Evolutionary conservation across 768 basidiomycete species (phyloP), one percentile per base, ranked within the genome.

Genomic region (Mycena rosella): DNA sequence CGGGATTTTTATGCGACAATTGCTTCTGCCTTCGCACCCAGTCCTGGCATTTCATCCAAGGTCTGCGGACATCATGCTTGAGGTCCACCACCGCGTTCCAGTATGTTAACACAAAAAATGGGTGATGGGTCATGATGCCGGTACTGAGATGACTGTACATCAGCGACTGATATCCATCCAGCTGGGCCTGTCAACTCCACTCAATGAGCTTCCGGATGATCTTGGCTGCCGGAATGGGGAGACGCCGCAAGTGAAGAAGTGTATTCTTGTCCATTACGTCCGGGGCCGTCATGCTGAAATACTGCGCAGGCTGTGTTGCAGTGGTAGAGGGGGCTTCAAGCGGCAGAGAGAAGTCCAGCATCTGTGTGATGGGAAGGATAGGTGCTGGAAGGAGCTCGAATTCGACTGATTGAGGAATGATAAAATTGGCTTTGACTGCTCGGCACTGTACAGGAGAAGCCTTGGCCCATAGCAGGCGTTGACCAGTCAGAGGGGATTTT

Each of bases 41-140:
- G n/a, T 51, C 54, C 22, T 44, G 54, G n/a, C 26, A 20, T 13
- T n/a, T 59, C 20, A 59, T 20, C 47, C 57, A 60, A 8, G 9
- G 22, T 22, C 18, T 53, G 17, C 59, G 9, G n/a, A 55, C 44
- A 22, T 60, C 54, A 5, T 22, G 49, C 59, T 67, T 67, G 53
- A 69, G 53, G 32, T 58, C 63, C 6, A 60, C n/a, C 10, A 63
- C 36, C 30, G 5, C n/a, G 11, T 26, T 34, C 63, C 69, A 70
- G 45, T 59, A 62, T 1, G 56, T 52, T 5, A 65, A 20, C 8
- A 65, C 42, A 63, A 63, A 69, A 3, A 69, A 53, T 18, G 67
- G 63, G 49, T 44, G 55, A 27, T 40, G 49, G 14, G 63, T 65
- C 9, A 27, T n/a, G 7, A 54, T 48, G 13, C 59, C 34, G 1